Evolutionary conservation across 2,329 filamentous ascomycete genomes (phyloP).

Genomic region (Nothopassalora personata): DNA sequence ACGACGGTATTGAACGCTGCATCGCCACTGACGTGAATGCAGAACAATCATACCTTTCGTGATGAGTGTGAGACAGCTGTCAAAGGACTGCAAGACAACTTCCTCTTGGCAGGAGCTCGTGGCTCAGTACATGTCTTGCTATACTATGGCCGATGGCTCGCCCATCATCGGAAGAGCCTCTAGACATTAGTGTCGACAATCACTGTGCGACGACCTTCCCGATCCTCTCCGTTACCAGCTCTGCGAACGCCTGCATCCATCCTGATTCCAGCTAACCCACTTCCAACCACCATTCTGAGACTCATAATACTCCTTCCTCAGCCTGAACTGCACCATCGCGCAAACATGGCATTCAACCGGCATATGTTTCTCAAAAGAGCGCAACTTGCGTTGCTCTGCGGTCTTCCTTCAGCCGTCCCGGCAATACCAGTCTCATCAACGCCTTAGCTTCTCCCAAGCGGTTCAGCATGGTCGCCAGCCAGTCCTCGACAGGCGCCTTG

Average conservation of each 20-base stretch:
- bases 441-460: too few relatives aligned
- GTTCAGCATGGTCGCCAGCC: too few relatives aligned
- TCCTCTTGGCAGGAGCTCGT: neutral
- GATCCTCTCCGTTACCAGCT: too few relatives aligned
- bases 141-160: too few relatives aligned
- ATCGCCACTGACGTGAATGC: neutral
- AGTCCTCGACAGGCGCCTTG: too few relatives aligned
- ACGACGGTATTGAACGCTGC: neutral
- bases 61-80: neutral
- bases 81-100: neutral
- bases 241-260: neutral
- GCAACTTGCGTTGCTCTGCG: neutral
- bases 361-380: neutral
- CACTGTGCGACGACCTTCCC: too few relatives aligned
- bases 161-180: too few relatives aligned
- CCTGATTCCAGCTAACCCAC: neutral
- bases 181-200: too few relatives aligned
- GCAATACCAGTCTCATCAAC: neutral
- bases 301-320: neutral
- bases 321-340: neutral
- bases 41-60: neutral
- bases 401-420: neutral
- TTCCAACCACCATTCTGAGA: neutral
- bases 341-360: neutral
- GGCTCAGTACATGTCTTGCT: neutral